Base-by-base conservation (phyloP, 2,329 filamentous ascomycete species). In the Botrytis squamosa region DNA sequence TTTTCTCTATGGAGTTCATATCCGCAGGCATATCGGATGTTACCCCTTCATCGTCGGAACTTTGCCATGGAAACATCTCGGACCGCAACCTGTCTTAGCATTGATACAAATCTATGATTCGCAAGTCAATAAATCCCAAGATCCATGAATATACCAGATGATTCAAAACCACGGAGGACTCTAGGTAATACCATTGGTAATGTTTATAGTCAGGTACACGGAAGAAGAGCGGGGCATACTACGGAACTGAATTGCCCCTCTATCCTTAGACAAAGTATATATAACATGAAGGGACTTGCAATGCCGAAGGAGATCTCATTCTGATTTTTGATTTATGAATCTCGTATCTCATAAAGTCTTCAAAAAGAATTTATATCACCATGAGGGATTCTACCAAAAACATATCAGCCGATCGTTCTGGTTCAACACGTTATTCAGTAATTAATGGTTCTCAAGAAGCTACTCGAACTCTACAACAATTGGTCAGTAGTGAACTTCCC, bases 361-460 rank as follows among this genome's bases (percentile, higher is more conserved):
- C 49, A 52, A 14, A 14, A n/a, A 42, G 33, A 12, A 9, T 33
- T 33, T n/a, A 29, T n/a, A 59, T 42, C 64, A 52, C 60, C 9
- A 73, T 73, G 71, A 20, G 36, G 18, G 14, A 44, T 52, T 20
- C 63, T 42, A 9, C 38, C 52, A 52, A 72, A 46, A 29, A 40
- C 12, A 68, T 49, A 25, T 4, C 25, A 42, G 59, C 36, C 12
- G 33, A 60, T 60, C 10, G 14, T 20, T 20, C 40, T 69, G 29
- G 2, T 33, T 62, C 38, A 33, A 66, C 62, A 12, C 49, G 74
- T 40, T 80, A 80, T 74, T 79, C 79, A 10, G 78, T 80, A 36
- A 55, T 78, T 2, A 75, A 77, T 33, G 79, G 78, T 40, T 74
- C 76, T 36, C 76, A 74, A 68, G 74, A 76, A 75, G 79, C 79